phyloP scores from a whole-genome alignment of 1,284 basidiomycete genomes.

The Prillingera fragicola region DNA sequence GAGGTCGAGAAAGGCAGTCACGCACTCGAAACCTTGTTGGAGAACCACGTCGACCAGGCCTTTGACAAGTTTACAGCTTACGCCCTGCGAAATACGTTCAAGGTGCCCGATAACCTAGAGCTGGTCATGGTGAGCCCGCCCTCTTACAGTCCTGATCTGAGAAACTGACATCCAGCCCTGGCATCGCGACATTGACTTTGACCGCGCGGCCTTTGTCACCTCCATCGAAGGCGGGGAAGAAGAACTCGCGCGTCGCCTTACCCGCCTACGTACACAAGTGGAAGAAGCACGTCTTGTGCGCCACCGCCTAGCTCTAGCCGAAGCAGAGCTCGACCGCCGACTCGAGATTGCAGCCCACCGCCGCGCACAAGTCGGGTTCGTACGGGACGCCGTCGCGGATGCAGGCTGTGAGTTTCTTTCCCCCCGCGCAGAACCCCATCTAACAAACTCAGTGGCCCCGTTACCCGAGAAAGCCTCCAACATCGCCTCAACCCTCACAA shows the following conservation, averaged over 20 bases:
- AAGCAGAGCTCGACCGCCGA: conserved; percentile 36
- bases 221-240: conserved; percentile 31
- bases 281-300: conserved; percentile 41
- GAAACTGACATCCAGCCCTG: conserved; percentile 38
- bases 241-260: conserved; percentile 28
- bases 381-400: conserved; percentile 30
- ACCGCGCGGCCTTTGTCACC: conserved; percentile 40
- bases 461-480: conserved; percentile 28
- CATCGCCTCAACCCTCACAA: conserved; percentile 21
- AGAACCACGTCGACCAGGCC: conserved; percentile 44
- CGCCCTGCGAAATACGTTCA: conserved; percentile 45
- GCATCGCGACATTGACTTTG: conserved; percentile 46
- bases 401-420: conserved; percentile 29
- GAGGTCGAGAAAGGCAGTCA: conserved; percentile 39
- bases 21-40: conserved; percentile 46
- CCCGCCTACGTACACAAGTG: conserved; percentile 36
- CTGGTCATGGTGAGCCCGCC: conserved; percentile 40
- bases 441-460: conserved; percentile 30
- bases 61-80: conserved; percentile 47
- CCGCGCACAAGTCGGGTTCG: conserved; percentile 43
- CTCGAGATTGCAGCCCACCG: conserved; percentile 37
- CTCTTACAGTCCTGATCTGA: background rate
- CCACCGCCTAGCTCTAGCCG: conserved; percentile 35
- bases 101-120: conserved; percentile 39
- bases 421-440: too few relatives aligned